Evolutionary conservation across 2,329 filamentous ascomycete species (phyloP), one percentile per base, ranked within the genome.

Genomic region (Monosporascus sp.): DNA sequence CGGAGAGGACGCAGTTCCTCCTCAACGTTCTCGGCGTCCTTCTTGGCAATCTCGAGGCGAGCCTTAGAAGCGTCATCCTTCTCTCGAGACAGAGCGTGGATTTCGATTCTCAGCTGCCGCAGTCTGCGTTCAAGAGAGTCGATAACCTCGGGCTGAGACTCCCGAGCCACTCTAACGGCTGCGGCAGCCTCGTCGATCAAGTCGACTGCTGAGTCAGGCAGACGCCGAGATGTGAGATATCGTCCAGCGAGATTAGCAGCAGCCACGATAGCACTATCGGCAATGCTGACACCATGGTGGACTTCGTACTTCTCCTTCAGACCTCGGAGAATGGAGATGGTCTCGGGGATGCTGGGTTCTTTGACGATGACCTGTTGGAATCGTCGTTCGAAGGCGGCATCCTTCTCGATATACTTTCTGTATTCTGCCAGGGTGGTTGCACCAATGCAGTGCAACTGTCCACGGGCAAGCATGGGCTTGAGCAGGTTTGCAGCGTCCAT

Each of bases 361-460:
- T 97, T 97, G 70, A 97, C 93, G 45, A 99, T 74, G 40, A 99
- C 94, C 73, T 99, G 94, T 71, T 99, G 94, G 81, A 99, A 99
- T 71, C 94, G 90, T 73, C 94, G 90, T 74, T 99, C 94, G 69
- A 99, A 99, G 47, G 94, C 94, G 46, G 91, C 89, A 66, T 99
- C 94, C 75, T 99, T 99, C 72, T 99, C 94, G 59, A 99, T 96
- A 73, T 99, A 97, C 73, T 99, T 99, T 67, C 94, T 85, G 74
- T 99, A 99, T 71, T 99, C 94, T 57, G 86, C 85, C 54, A 99
- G 82, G 2, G 94, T 99, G 2, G 94, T 99, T 6, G 94, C 94
- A 71, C 94, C 94, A 59, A 99, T 97, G 68, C 94, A 99, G 79
- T 99, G 94, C 55, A 99, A 80, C 71, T 97, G 93, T 51, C 94